Base-by-base conservation (phyloP, 176 grass and related monocot genomes). In the Carex scoparia region DNA sequence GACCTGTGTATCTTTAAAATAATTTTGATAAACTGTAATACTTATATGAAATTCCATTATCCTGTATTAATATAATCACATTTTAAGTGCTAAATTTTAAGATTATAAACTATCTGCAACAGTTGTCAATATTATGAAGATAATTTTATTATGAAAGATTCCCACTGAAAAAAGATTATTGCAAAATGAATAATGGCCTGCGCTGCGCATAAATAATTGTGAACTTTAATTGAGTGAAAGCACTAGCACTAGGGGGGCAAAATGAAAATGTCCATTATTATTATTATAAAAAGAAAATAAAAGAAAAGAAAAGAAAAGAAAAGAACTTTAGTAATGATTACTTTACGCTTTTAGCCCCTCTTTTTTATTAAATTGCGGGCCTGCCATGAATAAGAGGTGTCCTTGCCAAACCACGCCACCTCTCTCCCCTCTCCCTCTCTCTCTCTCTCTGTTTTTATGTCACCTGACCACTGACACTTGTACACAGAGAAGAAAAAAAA, bases 381-480 rank as follows among this genome's bases (percentile, higher is more conserved):
- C 10, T 51, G 12, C 0, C 0, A 61, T 75, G 53, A 28, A 57
- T 12, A 57, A 53, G 38, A 85, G 81, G 87, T 84, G 89, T 84
- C 83, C 82, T 12, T 68, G 14, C 10, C 33, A 70, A 80, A 85
- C 79, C 87, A 91, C 79, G 54, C 81, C 82, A 79, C 33, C 33
- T 57, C 53, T 10, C 65, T 56, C 23, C 18, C 18, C 53, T 10
- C 65, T 56, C 23, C 18, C 18, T 51, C 46, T 10, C 69, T 81
- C 19, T 63, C 58, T 51, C 81, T 76, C 83, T 91, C 85, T 64
- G 60, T 23, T 68, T 89, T 31, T 74, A 49, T 82, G 88, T 87
- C 56, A 57, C 86, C 77, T 74, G 37, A 57, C 63, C 53, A 27
- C n/a, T 85, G 92, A 94, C 92, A 91, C 89, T 84, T 89, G 89